Base-by-base conservation (phyloP, 2,329 filamentous ascomycete species). In the Tolypocladium tropicale region DNA sequence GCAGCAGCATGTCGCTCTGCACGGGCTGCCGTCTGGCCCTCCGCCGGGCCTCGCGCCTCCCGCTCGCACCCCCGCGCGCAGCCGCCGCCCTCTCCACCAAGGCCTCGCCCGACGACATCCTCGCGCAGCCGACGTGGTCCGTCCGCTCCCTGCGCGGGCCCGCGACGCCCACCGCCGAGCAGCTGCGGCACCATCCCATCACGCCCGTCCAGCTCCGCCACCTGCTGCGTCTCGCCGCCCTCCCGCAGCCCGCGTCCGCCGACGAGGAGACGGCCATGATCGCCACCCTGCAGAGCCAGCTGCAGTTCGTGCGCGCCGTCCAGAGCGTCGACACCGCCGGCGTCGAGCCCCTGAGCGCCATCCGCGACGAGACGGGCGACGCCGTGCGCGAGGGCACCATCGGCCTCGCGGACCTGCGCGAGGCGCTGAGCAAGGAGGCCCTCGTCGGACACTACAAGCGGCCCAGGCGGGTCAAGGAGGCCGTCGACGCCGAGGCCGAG, bases 271-370 rank as follows among this genome's bases (percentile, higher is more conserved):
- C 75, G 0, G 72, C 77, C 30, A 90, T 96, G 82, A 79, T 95
- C 4, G 68, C 79, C 25, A 92, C 86, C 1, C 79, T 99, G 2
- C 80, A 85, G 54, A 84, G 88, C 34, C 94, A 99, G 68, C 81
- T 99, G 0, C 86, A 88, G 65, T 99, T 99, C 67, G 91, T 97
- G n/a, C 85, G 83, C 59, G 83, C 90, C 59, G 85, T 97, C 23
- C 92, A 95, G 66, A 76, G 79, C 49, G 86, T 96, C 52, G 81
- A 95, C 68, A 92, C 90, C 0, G 72, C 77, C 0, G 84, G 80
- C 4, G 77, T 96, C 0, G 78, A 84, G 56, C 92, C 94, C 0
- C 73, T 99, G 48, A 79, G 82, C 53, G 86, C 86, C 49, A 86
- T 97, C 56, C 83, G 90, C 54, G 93, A 97, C 68, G 92, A 94